Evolutionary conservation across 2,329 filamentous ascomycete genomes (phyloP), one percentile per base, ranked within the genome.

Genomic region (Beauveria sp.): DNA sequence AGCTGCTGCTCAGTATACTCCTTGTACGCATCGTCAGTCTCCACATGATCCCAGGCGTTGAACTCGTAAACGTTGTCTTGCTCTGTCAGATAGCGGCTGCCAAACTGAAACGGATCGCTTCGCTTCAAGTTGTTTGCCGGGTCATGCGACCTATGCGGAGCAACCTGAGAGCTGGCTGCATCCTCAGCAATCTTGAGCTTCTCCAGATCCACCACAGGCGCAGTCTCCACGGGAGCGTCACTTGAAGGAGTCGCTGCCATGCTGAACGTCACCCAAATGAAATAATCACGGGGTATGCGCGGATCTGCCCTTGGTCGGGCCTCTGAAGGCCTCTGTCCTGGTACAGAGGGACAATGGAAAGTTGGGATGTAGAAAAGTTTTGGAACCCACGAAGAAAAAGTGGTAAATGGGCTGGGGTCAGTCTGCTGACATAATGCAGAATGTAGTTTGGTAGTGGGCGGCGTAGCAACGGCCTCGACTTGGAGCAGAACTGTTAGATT

Each of bases 11-110:
- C 86, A 63, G 92, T 88, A 74, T 95, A 96, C 71, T 89, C 85
- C 71, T 88, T 87, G 81, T 96, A 98, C 46, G 87, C 82, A 68
- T 91, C 86, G 77, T 98, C 93, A 72, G 92, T 92, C 75, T 93
- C 88, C 72, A 98, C 95, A 73, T 99, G 93, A 73, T 99, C 95
- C 95, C 95, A 99, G 43, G 95, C 95, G 75, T 99, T 99, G 84
- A 95, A 96, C 74, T 96, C 89, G 77, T 93, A 99, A 70, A 96
- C 90, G 72, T 98, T 83, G 77, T 96, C 93, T 71, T 86, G 85
- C 73, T 93, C 82, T 69, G 89, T 86, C 57, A 99, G 85, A 70
- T 84, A 90, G 63, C 93, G 90, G 53, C 90, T 95, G 64, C 95
- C 95, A 74, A 99, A 99, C 75, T 96, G 89, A 75, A 98, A 99